These are phyloP conservation scores for Leishmania braziliensis DNA, from an alignment of 208 protist genomes.

Conservation along the genomic window DNA sequence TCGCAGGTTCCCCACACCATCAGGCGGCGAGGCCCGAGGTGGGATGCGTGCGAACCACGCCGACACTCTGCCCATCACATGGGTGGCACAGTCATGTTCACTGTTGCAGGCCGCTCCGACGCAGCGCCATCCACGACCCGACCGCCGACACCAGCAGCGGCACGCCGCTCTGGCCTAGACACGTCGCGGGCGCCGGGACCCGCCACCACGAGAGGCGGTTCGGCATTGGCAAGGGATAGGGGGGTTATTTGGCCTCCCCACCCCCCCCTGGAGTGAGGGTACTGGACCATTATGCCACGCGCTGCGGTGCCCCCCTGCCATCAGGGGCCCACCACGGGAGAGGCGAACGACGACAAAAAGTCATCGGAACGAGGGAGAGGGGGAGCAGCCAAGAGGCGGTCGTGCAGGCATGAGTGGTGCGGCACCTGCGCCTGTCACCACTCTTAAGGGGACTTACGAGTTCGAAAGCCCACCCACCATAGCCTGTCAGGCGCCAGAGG, in stretches of 20 bases:
- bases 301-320: background rate
- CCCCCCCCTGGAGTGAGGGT: too few species aligned
- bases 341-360: background rate
- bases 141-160: background rate
- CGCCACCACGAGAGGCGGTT: too few species aligned
- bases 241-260: background rate
- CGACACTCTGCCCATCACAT: background rate
- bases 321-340: background rate
- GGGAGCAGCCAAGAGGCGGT: background rate
- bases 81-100: background rate
- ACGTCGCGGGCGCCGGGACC: background rate
- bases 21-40: background rate
- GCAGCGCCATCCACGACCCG: background rate
- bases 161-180: background rate
- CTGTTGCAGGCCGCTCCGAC: background rate
- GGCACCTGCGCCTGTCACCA: background rate
- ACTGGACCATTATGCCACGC: background rate
- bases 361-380: background rate
- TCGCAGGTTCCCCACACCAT: background rate
- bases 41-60: background rate
- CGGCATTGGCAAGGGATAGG: too few species aligned
- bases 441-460: background rate
- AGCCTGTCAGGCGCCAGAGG: background rate
- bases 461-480: background rate
- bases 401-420: background rate